Base-by-base conservation (phyloP, 1,139 yeast species). In the Sugiyamaella novakii region DNA sequence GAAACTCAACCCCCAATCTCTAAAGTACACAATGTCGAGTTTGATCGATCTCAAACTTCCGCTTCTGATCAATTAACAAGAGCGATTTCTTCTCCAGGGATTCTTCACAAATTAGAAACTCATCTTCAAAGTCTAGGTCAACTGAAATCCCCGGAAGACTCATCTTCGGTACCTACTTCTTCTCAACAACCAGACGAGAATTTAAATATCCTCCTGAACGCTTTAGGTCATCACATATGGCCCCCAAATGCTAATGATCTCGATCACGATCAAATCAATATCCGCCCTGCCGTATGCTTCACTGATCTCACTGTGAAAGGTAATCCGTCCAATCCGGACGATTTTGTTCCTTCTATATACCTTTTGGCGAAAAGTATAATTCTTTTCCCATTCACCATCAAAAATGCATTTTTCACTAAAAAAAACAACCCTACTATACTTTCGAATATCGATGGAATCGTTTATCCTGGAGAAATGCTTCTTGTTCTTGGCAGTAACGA, bases 401-500 rank as follows among this genome's bases (percentile, higher is more conserved):
- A 55, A 36, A 53, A 61, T 5, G 59, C 60, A 51, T 60, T 60
- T 54, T 65, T 65, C n/a, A 22, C 25, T 49, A 60, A 59, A 19
- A 28, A 30, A 29, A 34, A 39, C 2, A n/a, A 18, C n/a, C 43
- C 43, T 8, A 39, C 72, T 46, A 76, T 79, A 45, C 71, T 79
- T 49, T 69, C 70, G 56, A 63, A 66, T 53, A 51, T 72, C 53
- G 60, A 66, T 61, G 70, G 79, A 54, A 57, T 61, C 54, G 67
- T 78, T 7, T 72, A 71, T 55, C 73, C 80, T n/a, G 84, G 84
- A 50, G 84, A 79, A 60, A 75, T 80, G 79, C 70, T 78, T 40
- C 69, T 79, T 54, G 83, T 79, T 3, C 71, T 80, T 42, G 85
- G 85, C 46, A 73, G 81, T 57, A 84, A 84, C 7, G 85, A 84